phyloP scores from a whole-genome alignment of 2,329 filamentous ascomycete genomes.

The Daldinia sp. region DNA sequence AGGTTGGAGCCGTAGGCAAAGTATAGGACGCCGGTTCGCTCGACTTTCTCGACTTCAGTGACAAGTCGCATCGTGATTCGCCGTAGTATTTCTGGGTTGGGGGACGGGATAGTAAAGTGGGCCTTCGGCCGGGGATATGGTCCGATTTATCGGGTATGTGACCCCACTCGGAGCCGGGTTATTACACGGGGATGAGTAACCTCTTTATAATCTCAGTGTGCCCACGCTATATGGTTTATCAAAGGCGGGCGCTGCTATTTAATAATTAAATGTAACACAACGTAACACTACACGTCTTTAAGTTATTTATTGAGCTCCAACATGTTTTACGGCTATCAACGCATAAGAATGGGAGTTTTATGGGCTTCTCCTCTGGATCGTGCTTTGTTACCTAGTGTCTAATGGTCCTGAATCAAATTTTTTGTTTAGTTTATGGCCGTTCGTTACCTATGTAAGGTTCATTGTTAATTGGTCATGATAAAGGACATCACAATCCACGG shows the following conservation, averaged over 20 bases:
- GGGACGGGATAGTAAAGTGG: background rate
- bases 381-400: background rate
- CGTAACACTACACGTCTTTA: too few relatives aligned
- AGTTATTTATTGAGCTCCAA: background rate
- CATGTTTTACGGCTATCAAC: background rate
- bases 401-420: background rate
- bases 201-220: background rate
- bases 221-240: too few relatives aligned
- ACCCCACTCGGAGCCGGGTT: background rate
- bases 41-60: too few relatives aligned
- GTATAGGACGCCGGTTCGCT: conserved; percentile 55
- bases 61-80: background rate
- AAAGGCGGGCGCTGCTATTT: too few relatives aligned
- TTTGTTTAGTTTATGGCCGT: background rate
- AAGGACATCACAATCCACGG: background rate
- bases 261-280: too few relatives aligned
- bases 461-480: background rate
- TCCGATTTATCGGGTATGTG: background rate
- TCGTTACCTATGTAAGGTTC: background rate
- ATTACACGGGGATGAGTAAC: background rate
- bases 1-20: conserved; percentile 78
- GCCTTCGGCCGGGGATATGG: background rate
- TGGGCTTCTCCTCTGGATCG: background rate
- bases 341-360: background rate
- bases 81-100: background rate